Evolutionary conservation across 2,329 filamentous ascomycete species (phyloP).

Genomic region (Byssochlamys sp.): DNA sequence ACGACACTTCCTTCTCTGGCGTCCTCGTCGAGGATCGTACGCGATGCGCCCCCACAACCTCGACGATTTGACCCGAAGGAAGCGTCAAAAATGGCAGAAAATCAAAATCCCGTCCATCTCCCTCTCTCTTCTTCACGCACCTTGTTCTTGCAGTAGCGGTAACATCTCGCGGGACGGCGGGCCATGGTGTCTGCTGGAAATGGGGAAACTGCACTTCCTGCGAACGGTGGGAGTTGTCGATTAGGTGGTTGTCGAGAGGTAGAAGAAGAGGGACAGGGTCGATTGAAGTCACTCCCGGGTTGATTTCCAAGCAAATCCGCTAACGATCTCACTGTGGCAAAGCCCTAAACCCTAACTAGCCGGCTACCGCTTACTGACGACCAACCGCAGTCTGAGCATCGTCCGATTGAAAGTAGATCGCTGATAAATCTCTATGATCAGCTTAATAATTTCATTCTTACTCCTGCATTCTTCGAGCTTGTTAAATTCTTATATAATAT

Average conservation of each 20-base stretch:
- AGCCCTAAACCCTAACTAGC: conserved; percentile 33
- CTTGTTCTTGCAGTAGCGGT: conserved; percentile 99
- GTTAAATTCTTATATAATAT: not conserved
- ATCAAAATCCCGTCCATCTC: conserved; percentile 4
- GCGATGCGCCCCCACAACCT: conserved; percentile 18
- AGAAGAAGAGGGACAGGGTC: conserved; percentile 21
- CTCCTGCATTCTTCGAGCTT: not conserved
- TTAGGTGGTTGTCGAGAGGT: conserved; percentile 26
- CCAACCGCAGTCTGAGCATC: not conserved
- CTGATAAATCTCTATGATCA: not conserved
- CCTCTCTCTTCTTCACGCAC: conserved; percentile 48
- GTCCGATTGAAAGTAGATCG: not conserved
- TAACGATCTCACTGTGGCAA: conserved; percentile 28
- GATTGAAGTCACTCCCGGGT: conserved; percentile 18
- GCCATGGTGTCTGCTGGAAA: conserved; percentile 77
- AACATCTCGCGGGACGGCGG: conserved; percentile 97
- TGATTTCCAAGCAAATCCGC: conserved; percentile 36
- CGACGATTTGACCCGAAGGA: conserved; percentile 18
- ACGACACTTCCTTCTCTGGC: not conserved
- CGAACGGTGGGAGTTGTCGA: conserved; percentile 34
- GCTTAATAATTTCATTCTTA: not conserved
- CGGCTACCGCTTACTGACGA: not conserved
- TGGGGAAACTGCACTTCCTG: conserved; percentile 38
- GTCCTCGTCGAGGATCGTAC: not conserved
- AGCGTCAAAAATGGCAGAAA: conserved; percentile 10